Conservation (phyloP, 345 rosid species). For the Linum usitatissimum region DNA sequence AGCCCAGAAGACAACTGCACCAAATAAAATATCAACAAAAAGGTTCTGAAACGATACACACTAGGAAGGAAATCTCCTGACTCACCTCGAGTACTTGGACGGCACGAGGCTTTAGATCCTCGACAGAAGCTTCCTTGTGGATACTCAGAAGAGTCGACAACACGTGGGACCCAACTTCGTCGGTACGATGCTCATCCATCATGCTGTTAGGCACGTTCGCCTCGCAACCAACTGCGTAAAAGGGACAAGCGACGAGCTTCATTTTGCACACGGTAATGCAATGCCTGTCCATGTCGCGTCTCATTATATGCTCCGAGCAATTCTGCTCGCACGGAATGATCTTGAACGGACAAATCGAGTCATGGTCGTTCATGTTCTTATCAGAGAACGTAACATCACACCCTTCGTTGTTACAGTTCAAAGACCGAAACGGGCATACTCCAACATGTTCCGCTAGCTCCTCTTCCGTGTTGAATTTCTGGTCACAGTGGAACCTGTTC, state of each 20-base stretch:
- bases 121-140: conserved; percentile 44
- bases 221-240: conserved; percentile 64
- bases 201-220: conserved; percentile 39
- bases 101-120: conserved; percentile 38
- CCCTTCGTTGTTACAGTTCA: conserved; percentile 61
- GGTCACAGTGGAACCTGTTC: conserved; percentile 49
- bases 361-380: conserved; percentile 52
- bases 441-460: conserved; percentile 41
- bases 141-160: conserved; percentile 42
- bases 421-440: conserved; percentile 47
- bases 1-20: conserved; percentile 41
- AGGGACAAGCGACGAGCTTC: conserved; percentile 81
- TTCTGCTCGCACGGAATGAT: conserved; percentile 73
- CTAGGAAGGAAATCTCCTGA: background rate
- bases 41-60: no score
- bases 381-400: conserved; percentile 46
- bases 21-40: conserved; percentile 10
- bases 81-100: conserved; percentile 53
- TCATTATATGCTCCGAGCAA: conserved; percentile 52
- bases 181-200: conserved; percentile 41
- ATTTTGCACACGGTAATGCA: conserved; percentile 79
- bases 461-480: conserved; percentile 40
- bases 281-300: conserved; percentile 83
- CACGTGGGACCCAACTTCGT: conserved; percentile 50
- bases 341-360: conserved; percentile 66